Conservation (phyloP, 257 asterid species). For the Solanum habrochaites region DNA sequence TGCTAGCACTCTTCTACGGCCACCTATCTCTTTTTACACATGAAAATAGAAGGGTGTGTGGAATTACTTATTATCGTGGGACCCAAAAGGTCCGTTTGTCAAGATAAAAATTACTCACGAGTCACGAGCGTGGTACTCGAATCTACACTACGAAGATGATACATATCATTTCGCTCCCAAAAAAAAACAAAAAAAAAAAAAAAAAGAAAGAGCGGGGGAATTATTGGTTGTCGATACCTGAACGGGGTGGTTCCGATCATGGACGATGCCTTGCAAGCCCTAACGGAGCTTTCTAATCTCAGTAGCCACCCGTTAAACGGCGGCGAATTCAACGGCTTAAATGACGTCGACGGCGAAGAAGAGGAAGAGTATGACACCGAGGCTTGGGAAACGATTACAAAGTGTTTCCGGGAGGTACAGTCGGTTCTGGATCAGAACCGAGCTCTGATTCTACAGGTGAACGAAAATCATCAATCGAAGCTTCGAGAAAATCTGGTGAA, state of each 20-base stretch:
- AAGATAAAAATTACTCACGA: background rate
- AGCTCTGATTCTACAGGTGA: constrained; percentile 48
- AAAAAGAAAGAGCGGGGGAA: background rate
- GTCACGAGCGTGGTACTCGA: background rate
- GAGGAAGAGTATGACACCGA: constrained; percentile 23
- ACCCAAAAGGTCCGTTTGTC: background rate
- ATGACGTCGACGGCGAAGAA: constrained; percentile 3
- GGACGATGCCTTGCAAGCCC: constrained; percentile 21
- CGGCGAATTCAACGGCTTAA: background rate
- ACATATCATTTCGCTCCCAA: background rate
- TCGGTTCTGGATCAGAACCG: constrained; percentile 53
- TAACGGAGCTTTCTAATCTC: constrained; percentile 3
- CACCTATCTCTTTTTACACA: too few relatives aligned
- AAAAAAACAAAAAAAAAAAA: background rate
- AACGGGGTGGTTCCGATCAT: constrained; percentile 10
- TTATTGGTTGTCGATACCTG: background rate
- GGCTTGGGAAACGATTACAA: constrained; percentile 47
- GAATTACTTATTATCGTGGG: background rate
- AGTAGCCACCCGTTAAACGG: background rate
- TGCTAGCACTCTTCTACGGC: too few relatives aligned
- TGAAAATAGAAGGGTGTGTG: background rate
- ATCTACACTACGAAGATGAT: background rate
- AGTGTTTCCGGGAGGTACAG: constrained; percentile 44
- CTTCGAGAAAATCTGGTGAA: constrained; percentile 38
- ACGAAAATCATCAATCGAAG: constrained; percentile 55